Evolutionary conservation across 371 early-diverging fungal species (phyloP).

Genomic region (Lichtheimia ramosa): DNA sequence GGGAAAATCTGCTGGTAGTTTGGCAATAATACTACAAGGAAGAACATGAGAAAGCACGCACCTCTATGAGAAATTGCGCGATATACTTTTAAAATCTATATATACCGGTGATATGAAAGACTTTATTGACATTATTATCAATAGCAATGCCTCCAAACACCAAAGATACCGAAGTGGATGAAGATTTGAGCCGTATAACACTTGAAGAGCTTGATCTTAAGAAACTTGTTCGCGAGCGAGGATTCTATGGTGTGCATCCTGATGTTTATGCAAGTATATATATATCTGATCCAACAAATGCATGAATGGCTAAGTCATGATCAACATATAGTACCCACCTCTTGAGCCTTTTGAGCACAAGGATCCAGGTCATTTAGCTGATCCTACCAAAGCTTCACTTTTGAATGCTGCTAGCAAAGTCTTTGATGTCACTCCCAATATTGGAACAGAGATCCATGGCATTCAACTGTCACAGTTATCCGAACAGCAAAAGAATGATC

Average conservation of each 20-base stretch:
- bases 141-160: constrained; percentile 8
- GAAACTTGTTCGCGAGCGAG: constrained; percentile 32
- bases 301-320: neutral
- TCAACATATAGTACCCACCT: constrained; percentile 34
- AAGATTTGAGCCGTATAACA: constrained; percentile 19
- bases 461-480: constrained; percentile 49
- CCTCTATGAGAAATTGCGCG: too few relatives aligned
- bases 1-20: too few relatives aligned
- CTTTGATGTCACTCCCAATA: constrained; percentile 59
- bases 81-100: too few relatives aligned
- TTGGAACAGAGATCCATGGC: constrained; percentile 73
- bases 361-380: constrained; percentile 49
- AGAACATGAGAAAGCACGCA: too few relatives aligned
- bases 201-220: constrained; percentile 35
- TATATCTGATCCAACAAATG: neutral
- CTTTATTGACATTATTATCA: too few relatives aligned
- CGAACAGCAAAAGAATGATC: constrained; percentile 58
- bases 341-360: constrained; percentile 33
- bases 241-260: constrained; percentile 35
- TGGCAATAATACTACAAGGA: too few relatives aligned
- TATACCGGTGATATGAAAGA: too few relatives aligned
- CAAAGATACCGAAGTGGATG: constrained; percentile 16
- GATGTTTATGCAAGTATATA: constrained; percentile 25
- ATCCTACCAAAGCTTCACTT: constrained; percentile 60
- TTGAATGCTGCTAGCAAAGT: constrained; percentile 54